Conservation (phyloP, 768 basidiomycete species). For the Erythrobasidium yunnanense region DNA sequence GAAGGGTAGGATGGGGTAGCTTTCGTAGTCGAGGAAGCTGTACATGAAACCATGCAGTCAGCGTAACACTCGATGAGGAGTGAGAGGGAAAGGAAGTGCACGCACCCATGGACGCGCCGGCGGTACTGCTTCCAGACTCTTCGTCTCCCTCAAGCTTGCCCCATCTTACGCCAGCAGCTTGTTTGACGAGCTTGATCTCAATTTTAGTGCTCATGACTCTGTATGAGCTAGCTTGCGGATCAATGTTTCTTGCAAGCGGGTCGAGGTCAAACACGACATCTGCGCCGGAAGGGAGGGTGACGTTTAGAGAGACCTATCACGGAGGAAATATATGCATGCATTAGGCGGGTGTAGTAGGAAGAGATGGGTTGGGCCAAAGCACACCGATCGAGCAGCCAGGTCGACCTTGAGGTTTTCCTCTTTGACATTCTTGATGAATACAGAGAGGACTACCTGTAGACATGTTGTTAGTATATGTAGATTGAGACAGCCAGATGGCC, state of each 20-base stretch:
- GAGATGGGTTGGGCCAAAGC: not conserved
- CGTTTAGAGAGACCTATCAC: constrained; percentile 31
- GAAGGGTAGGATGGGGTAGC: constrained; percentile 39
- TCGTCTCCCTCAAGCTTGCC: constrained; percentile 59
- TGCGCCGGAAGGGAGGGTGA: constrained; percentile 33
- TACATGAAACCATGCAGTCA: constrained; percentile 26
- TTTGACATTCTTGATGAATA: constrained; percentile 38
- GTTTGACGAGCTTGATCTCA: constrained; percentile 68
- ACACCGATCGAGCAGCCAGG: constrained; percentile 27
- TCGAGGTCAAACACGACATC: constrained; percentile 46
- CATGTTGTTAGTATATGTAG: not conserved
- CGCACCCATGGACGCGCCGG: constrained; percentile 26
- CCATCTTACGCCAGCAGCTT: constrained; percentile 57
- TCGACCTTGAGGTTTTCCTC: constrained; percentile 33
- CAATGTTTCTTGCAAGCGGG: constrained; percentile 73
- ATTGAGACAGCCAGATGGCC: not conserved
- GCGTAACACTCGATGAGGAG: constrained; percentile 16
- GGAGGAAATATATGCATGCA: not conserved
- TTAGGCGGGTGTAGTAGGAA: not conserved
- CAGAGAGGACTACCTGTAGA: constrained; percentile 31
- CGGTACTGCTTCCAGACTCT: constrained; percentile 25
- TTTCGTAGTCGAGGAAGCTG: constrained; percentile 41
- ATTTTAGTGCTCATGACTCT: constrained; percentile 77
- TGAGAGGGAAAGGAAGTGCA: no score
- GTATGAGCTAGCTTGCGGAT: constrained; percentile 52